phyloP scores from a whole-genome alignment of 148 eudicot genomes.

The Pouteria glomerata region DNA sequence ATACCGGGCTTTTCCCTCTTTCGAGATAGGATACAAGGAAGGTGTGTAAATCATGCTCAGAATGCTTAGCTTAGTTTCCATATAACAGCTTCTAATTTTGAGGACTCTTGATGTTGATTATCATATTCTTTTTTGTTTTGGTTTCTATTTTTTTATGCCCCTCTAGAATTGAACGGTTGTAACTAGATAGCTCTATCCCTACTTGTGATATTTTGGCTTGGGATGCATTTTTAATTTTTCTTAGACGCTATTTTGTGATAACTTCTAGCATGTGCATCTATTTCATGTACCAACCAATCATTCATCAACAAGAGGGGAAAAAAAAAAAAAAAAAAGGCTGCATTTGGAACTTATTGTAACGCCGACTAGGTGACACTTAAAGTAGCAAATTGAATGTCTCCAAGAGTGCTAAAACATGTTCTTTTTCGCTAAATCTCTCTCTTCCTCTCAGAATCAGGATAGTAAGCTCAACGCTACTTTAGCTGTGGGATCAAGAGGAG shows the following conservation, averaged over 20 bases:
- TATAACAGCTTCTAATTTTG: background rate
- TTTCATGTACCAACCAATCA: too few species aligned
- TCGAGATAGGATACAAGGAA: too few species aligned
- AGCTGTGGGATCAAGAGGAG: too few species aligned
- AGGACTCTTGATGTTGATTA: background rate
- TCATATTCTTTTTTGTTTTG: background rate
- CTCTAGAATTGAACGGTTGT: background rate
- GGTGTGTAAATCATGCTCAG: background rate
- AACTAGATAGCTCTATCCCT: too few species aligned
- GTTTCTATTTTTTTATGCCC: background rate
- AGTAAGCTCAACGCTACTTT: conserved; percentile 1
- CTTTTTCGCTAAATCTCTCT: background rate
- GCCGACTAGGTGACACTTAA: background rate
- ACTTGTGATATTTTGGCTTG: too few species aligned
- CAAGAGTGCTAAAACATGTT: background rate
- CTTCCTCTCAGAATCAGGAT: background rate
- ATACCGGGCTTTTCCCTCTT: too few species aligned
- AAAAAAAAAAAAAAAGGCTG: too few species aligned
- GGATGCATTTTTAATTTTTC: too few species aligned
- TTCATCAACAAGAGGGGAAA: too few species aligned
- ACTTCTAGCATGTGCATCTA: too few species aligned
- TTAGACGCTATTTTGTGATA: too few species aligned
- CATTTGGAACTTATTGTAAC: too few species aligned
- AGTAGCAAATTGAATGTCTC: background rate
- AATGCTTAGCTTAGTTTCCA: background rate